A percentile compares a stretch with the other conserved stretches of the same genome.
phyloP scores from a whole-genome alignment of 495 filamentous ascomycete genomes.

The Aspergillus nanangensis region DNA sequence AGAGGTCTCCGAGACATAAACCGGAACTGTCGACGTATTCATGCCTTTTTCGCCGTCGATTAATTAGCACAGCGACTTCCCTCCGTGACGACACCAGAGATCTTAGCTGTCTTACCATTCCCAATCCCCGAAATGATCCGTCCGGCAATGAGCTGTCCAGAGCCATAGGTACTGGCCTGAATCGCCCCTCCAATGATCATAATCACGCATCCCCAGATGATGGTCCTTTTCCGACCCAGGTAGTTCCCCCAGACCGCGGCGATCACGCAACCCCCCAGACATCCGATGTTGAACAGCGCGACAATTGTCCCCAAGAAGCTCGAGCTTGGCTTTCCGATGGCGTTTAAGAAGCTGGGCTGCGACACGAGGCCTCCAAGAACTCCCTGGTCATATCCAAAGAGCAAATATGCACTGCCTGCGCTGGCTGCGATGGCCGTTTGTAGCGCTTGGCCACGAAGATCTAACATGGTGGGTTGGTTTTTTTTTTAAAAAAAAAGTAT shows the following conservation, averaged over 20 bases:
- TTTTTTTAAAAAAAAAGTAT: too few relatives aligned
- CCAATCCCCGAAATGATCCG: slow-evolving; percentile 30
- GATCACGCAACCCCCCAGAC: slow-evolving; percentile 6
- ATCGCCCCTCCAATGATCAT: slow-evolving; percentile 49
- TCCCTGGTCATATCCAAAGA: slow-evolving; percentile 22
- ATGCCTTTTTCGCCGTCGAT: too few relatives aligned
- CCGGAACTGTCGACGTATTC: slow-evolving; percentile 10
- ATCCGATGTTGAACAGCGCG: slow-evolving; percentile 12
- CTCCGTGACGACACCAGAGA: not conserved
- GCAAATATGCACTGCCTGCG: slow-evolving; percentile 20
- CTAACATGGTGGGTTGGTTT: slow-evolving; percentile 3
- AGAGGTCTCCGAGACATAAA: slow-evolving; percentile 10
- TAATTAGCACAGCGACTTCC: too few relatives aligned
- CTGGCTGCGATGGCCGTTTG: slow-evolving; percentile 12
- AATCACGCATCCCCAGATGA: slow-evolving; percentile 39
- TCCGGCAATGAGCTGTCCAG: slow-evolving; percentile 40
- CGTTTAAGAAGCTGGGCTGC: slow-evolving; percentile 10
- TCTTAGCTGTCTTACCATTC: not conserved
- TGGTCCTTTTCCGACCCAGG: slow-evolving; percentile 49
- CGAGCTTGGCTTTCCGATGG: slow-evolving; percentile 5
- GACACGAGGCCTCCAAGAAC: slow-evolving; percentile 12
- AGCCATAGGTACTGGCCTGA: slow-evolving; percentile 40
- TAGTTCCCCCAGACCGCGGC: slow-evolving; percentile 44
- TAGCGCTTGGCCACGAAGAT: slow-evolving; percentile 5
- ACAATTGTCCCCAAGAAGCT: slow-evolving; percentile 9